Evolutionary conservation across 371 early-diverging fungal genomes (phyloP).

Genomic region (Lichtheimia corymbifera): DNA sequence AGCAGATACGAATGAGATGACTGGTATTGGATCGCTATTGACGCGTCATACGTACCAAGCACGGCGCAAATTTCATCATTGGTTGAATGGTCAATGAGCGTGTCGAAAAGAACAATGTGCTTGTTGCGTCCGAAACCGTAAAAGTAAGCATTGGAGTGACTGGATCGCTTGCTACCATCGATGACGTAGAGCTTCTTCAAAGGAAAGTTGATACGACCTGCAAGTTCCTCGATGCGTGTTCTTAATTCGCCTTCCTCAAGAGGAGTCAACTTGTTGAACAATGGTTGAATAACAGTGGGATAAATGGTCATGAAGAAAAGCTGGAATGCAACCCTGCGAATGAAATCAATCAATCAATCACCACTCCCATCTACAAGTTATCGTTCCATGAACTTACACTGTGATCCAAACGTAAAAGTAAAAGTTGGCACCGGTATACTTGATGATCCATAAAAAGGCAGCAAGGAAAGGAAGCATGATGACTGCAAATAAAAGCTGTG

Average conservation of each 20-base stretch:
- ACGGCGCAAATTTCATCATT: constrained; percentile 93
- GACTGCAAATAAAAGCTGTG: constrained; percentile 61
- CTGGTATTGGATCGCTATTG: constrained; percentile 11
- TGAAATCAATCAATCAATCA: background rate
- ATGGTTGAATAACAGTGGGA: constrained; percentile 95
- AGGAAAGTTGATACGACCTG: constrained; percentile 89
- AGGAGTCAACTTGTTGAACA: constrained; percentile 97
- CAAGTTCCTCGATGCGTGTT: constrained; percentile 82
- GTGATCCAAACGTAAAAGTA: constrained; percentile 89
- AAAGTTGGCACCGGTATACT: constrained; percentile 83
- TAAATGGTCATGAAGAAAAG: constrained; percentile 88
- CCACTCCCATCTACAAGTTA: background rate
- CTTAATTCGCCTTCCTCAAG: constrained; percentile 88
- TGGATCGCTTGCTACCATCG: constrained; percentile 93
- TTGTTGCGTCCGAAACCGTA: constrained; percentile 96
- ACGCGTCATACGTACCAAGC: constrained; percentile 55
- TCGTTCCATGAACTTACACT: constrained; percentile 57
- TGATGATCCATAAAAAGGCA: constrained; percentile 83
- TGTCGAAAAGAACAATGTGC: constrained; percentile 97
- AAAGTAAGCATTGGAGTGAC: constrained; percentile 98
- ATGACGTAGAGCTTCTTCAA: constrained; percentile 93
- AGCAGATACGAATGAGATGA: background rate
- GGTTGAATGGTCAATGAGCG: constrained; percentile 84
- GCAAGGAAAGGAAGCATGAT: constrained; percentile 83
- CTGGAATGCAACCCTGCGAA: constrained; percentile 79